Percentiles rank a stretch among this genome's conserved stretches.
phyloP scores from a whole-genome alignment of 495 filamentous ascomycete genomes.

The Penicillium herquei region DNA sequence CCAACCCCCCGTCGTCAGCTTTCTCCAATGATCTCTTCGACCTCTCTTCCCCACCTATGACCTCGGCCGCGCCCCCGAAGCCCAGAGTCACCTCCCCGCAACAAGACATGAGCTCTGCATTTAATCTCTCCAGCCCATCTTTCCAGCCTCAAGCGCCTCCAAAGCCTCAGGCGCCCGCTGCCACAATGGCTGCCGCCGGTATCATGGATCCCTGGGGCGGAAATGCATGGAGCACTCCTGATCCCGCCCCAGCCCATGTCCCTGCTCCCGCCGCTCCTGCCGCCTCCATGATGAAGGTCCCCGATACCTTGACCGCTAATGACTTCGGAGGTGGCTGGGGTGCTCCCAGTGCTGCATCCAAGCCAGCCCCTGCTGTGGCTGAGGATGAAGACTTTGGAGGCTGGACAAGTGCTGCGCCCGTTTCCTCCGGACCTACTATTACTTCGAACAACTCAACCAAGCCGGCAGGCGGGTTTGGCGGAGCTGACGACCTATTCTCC shows the following conservation, averaged over 20 bases:
- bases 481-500: conserved; percentile 81
- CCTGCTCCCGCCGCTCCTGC: conserved; percentile 14
- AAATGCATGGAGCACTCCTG: conserved; percentile 52
- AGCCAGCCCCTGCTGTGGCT: conserved; percentile 60
- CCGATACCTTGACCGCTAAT: conserved; percentile 44
- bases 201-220: conserved; percentile 50
- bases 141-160: conserved; percentile 44
- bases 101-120: conserved; percentile 60
- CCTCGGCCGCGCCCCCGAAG: conserved; percentile 42
- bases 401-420: conserved; percentile 72
- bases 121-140: conserved; percentile 68
- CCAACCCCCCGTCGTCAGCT: conserved; percentile 42
- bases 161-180: conserved; percentile 32
- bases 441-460: conserved; percentile 39
- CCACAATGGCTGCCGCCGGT: conserved; percentile 33
- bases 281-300: conserved; percentile 47
- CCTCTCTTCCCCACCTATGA: conserved; percentile 58
- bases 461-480: conserved; percentile 62
- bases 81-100: conserved; percentile 39
- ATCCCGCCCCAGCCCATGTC: conserved; percentile 33
- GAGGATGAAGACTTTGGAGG: conserved; percentile 93
- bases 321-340: conserved; percentile 60
- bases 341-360: conserved; percentile 31
- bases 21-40: conserved; percentile 75
- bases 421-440: conserved; percentile 39